Evolutionary conservation across 2,329 filamentous ascomycete species (phyloP), one percentile per base, ranked within the genome.

Genomic region (Penicillium sp.): DNA sequence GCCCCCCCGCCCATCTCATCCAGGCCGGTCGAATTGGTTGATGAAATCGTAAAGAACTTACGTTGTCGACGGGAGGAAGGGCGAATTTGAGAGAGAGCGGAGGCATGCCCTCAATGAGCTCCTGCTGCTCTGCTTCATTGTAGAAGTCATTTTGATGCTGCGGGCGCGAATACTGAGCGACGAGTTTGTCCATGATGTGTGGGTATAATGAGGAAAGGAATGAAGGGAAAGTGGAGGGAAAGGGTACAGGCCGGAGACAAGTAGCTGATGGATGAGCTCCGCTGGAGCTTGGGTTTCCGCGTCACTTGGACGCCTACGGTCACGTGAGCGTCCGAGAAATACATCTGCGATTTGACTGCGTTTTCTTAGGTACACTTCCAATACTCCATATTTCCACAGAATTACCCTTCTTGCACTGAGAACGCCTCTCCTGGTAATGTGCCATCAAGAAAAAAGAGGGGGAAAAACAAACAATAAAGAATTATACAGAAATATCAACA

Each of bases 1-100:
- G 8, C 13, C 36, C 16, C 16, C 31, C 48, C 39, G 33, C 18
- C 45, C 46, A 59, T 51, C 47, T 34, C 15, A 47, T 6, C 34
- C 21, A 41, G 38, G 52, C 24, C 15, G 26, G 15, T 9, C 10
- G 28, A 45, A 24, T 13, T 9, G 4, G 10, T 38, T 15, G 26
- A 46, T 18, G 36, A 15, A n/a, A 36, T 38, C 39, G 18, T 21
- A 7, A 43, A 34, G 36, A 51, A 76, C 85, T 68, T 79, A 95
- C 91, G 76, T 95, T 89, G 65, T 90, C 87, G 74, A 97, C 85
- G 48, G 94, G 93, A 52, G 94, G 94, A 76, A 99, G 87, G 66
- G 90, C 89, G 77, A 99, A 99, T 77, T 92, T 95, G 72, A 96
- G 85, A 49, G 90, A 93, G 65, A 96, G 81, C 65, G 86, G 85